These are phyloP conservation scores for Hypoxylon sp. DNA, from an alignment of 2,329 filamentous ascomycete species.

Conservation along the genomic window DNA sequence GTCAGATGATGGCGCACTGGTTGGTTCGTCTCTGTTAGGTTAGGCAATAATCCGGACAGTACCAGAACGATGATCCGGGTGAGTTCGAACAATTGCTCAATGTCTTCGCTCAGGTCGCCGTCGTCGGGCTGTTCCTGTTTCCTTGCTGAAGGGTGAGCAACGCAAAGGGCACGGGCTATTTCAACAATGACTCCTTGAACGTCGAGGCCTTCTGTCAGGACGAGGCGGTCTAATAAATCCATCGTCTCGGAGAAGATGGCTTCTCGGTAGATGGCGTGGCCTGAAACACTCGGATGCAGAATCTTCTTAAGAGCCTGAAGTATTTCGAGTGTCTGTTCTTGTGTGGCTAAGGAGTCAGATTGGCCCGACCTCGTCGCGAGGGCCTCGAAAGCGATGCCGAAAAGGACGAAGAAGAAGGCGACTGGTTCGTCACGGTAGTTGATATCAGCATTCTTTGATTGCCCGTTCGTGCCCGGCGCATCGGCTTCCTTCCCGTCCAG, in stretches of 20 bases:
- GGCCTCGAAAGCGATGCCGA: conserved; percentile 96
- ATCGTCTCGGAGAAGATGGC: conserved; percentile 97
- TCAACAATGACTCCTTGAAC: conserved; percentile 95
- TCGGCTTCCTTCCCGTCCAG: conserved; percentile 84
- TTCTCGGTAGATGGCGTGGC: conserved; percentile 95
- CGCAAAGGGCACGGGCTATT: conserved; percentile 89
- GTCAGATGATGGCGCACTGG: conserved; percentile 82
- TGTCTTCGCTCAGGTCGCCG: conserved; percentile 91
- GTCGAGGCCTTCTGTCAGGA: conserved; percentile 89
- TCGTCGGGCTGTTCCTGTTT: conserved; percentile 76
- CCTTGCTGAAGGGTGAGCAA: conserved; percentile 91
- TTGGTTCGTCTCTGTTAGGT: conserved; percentile 77
- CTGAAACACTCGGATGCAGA: conserved; percentile 91
- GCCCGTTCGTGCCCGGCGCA: conserved; percentile 63
- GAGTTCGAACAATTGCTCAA: conserved; percentile 97
- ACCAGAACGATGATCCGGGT: conserved; percentile 97
- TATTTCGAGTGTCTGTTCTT: conserved; percentile 88
- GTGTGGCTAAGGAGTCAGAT: conserved; percentile 76
- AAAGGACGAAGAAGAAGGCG: conserved; percentile 98
- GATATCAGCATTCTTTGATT: conserved; percentile 81
- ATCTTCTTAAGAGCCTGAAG: conserved; percentile 95
- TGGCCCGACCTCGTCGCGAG: conserved; percentile 83
- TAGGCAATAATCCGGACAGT: conserved; percentile 87
- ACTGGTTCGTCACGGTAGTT: conserved; percentile 98
- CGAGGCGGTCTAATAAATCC: conserved; percentile 92